Conservation (phyloP, 2,329 filamentous ascomycete species). For the Zopfia rhizophila region DNA sequence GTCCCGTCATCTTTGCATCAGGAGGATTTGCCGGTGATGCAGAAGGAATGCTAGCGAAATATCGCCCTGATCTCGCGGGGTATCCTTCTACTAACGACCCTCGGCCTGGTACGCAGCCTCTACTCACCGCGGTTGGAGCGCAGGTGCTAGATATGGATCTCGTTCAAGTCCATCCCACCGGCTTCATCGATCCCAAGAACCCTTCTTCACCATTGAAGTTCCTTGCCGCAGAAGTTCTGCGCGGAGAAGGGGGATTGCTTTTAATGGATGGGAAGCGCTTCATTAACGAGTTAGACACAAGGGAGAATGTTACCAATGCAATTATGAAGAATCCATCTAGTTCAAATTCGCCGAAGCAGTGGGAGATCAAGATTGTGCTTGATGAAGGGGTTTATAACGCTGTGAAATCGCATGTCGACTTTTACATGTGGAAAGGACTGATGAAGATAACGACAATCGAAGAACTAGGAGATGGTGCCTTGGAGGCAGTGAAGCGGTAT, state of each 20-base stretch:
- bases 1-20: slow-evolving; percentile 68
- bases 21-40: slow-evolving; percentile 73
- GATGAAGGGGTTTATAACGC: slow-evolving; percentile 68
- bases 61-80: slow-evolving; percentile 68
- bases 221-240: slow-evolving; percentile 70
- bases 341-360: slow-evolving; percentile 58
- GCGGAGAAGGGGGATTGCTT: slow-evolving; percentile 71
- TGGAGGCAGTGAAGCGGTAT: slow-evolving; percentile 62
- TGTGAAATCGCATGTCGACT: slow-evolving; percentile 67
- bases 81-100: slow-evolving; percentile 73
- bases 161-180: slow-evolving; percentile 73
- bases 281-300: slow-evolving; percentile 70
- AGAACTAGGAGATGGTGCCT: slow-evolving; percentile 55
- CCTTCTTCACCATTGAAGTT: slow-evolving; percentile 65
- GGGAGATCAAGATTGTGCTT: slow-evolving; percentile 68
- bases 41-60: slow-evolving; percentile 64
- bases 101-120: slow-evolving; percentile 62
- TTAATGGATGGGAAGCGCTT: slow-evolving; percentile 65
- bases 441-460: slow-evolving; percentile 66
- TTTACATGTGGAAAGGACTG: slow-evolving; percentile 71
- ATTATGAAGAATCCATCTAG: slow-evolving; percentile 56
- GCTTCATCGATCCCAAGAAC: slow-evolving; percentile 67
- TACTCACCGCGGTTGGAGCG: slow-evolving; percentile 54
- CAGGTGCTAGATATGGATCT: slow-evolving; percentile 58
- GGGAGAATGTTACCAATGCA: slow-evolving; percentile 65